Conservation (phyloP, 1,284 basidiomycete genomes). For the Apiotrichum siamense region DNA sequence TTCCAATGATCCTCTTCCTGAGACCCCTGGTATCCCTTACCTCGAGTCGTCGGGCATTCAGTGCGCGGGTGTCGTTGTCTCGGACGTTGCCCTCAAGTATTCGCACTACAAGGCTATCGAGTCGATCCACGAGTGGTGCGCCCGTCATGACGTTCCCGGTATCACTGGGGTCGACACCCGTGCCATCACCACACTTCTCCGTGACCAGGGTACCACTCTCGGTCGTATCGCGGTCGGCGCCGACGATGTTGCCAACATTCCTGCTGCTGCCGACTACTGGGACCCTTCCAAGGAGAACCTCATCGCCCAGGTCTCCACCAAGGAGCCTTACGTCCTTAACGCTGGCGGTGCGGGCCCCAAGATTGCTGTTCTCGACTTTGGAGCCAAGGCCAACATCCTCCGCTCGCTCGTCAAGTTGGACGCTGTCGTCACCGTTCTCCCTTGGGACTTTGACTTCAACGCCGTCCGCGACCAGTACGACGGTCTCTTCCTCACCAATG, state of each 20-base stretch:
- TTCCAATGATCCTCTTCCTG: conserved; percentile 67
- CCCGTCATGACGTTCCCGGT: conserved; percentile 81
- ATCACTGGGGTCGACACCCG: conserved; percentile 97
- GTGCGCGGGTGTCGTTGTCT: conserved; percentile 87
- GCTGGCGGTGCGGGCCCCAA: conserved; percentile 71
- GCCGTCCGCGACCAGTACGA: conserved; percentile 81
- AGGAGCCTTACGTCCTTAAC: conserved; percentile 78
- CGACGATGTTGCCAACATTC: conserved; percentile 61
- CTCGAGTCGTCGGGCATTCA: conserved; percentile 87
- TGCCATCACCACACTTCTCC: conserved; percentile 85
- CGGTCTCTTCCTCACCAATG: conserved; percentile 93
- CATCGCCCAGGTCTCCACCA: conserved; percentile 86
- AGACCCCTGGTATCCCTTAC: conserved; percentile 78
- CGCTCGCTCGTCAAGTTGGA: conserved; percentile 85
- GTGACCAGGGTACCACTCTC: conserved; percentile 95
- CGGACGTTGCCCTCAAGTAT: conserved; percentile 89
- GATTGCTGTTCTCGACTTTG: conserved; percentile 95
- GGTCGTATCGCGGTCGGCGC: conserved; percentile 80
- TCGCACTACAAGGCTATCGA: conserved; percentile 94
- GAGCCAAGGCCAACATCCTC: conserved; percentile 94
- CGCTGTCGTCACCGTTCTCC: conserved; percentile 88
- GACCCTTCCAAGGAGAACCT: conserved; percentile 90
- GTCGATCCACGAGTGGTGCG: conserved; percentile 89
- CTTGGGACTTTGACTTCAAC: conserved; percentile 98
- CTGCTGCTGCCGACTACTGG: conserved; percentile 69